Conservation (phyloP, 768 basidiomycete species). For the Auricularia heimuer region DNA sequence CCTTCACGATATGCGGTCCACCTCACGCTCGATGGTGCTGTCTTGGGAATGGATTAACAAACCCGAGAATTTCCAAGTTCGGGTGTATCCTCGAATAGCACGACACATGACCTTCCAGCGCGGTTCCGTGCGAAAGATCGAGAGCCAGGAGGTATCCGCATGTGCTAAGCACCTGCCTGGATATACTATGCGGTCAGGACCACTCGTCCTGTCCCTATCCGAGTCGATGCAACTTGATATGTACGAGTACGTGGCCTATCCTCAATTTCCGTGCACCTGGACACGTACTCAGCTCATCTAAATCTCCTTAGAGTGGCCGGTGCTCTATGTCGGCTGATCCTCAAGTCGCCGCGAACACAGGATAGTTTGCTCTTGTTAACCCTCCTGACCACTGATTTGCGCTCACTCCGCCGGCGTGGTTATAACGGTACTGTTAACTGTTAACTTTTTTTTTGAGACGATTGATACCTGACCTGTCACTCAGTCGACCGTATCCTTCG, state of each 20-base stretch:
- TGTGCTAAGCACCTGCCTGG: constrained; percentile 44
- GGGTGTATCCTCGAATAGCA: constrained; percentile 62
- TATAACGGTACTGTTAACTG: constrained; percentile 54
- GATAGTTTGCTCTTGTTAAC: constrained; percentile 89
- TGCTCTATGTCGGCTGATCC: constrained; percentile 68
- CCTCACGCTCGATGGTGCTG: constrained; percentile 48
- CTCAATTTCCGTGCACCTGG: neutral
- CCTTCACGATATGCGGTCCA: constrained; percentile 67
- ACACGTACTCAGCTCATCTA: neutral
- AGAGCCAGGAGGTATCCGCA: constrained; percentile 64
- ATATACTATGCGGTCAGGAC: constrained; percentile 25
- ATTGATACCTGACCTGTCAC: neutral
- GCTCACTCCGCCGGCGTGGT: constrained; percentile 69
- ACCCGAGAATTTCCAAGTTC: constrained; percentile 45
- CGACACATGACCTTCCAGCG: constrained; percentile 46
- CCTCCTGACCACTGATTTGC: constrained; percentile 83
- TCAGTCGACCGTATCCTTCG: constrained; percentile 84
- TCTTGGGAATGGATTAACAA: constrained; percentile 58
- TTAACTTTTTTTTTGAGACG: neutral
- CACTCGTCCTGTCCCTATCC: constrained; percentile 72
- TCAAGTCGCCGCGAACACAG: constrained; percentile 70
- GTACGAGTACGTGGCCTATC: constrained; percentile 64
- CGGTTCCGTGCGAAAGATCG: constrained; percentile 38
- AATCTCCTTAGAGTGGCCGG: constrained; percentile 57
- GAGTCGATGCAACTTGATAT: constrained; percentile 69